phyloP scores from a whole-genome alignment of 805 yeast species.

The Wickerhamomyces ciferrii region DNA sequence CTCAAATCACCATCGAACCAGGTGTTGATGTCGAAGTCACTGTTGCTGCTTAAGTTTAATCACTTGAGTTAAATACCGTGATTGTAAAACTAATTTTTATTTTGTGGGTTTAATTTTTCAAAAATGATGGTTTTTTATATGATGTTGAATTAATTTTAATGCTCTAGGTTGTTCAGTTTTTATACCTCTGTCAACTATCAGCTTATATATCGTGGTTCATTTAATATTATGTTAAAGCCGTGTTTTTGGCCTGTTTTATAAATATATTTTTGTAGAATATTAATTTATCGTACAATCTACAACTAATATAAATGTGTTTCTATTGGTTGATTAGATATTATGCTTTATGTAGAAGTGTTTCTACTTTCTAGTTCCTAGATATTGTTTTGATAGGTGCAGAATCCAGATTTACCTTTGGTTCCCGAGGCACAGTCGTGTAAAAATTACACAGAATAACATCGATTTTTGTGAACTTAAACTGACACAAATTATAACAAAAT shows the following conservation, averaged over 20 bases:
- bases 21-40: constrained; percentile 98
- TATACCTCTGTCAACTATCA: constrained; percentile 28
- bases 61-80: neutral
- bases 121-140: neutral
- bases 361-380: too few species aligned
- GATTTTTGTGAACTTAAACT: too few species aligned
- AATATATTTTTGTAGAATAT: neutral
- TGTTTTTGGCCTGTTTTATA: neutral
- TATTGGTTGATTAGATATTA: too few species aligned
- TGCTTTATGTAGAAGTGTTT: too few species aligned
- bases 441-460: too few species aligned
- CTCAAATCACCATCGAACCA: constrained; percentile 97
- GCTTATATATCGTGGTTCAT: constrained; percentile 12
- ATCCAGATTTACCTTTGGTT: too few species aligned
- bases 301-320: too few species aligned
- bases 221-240: constrained; percentile 1
- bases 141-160: constrained; percentile 10
- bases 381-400: too few species aligned
- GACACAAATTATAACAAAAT: too few species aligned
- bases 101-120: neutral
- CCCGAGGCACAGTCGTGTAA: too few species aligned
- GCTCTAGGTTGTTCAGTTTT: constrained; percentile 26
- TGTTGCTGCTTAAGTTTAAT: constrained; percentile 65
- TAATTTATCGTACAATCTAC: too few species aligned
- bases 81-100: neutral